Conservation (phyloP, 2,329 filamentous ascomycete species). For the Penicillium sp. region DNA sequence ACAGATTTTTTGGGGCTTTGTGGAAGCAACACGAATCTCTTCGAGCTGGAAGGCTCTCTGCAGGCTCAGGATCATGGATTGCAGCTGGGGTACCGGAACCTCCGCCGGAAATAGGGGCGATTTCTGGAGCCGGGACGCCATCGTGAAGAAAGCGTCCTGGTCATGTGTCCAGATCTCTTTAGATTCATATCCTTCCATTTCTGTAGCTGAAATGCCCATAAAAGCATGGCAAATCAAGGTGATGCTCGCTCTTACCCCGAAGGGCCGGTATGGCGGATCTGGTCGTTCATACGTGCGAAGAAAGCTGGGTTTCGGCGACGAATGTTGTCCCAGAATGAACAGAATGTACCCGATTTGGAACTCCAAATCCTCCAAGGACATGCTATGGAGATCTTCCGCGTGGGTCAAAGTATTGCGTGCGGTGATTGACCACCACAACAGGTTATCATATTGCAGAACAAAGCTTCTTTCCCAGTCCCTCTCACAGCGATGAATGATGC, state of each 20-base stretch:
- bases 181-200: background rate
- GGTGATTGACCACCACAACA: too few relatives aligned
- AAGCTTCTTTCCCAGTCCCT: background rate
- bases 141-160: background rate
- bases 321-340: background rate
- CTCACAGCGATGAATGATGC: background rate
- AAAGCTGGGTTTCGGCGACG: background rate
- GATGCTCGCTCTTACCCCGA: conserved; percentile 1
- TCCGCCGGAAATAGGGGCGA: background rate
- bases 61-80: background rate
- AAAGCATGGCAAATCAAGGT: background rate
- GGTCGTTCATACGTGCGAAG: background rate
- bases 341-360: conserved; percentile 1
- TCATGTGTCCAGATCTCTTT: background rate
- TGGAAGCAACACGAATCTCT: background rate
- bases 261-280: background rate
- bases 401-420: too few relatives aligned
- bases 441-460: too few relatives aligned
- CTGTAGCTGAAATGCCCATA: background rate
- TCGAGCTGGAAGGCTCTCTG: background rate
- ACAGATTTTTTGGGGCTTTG: background rate
- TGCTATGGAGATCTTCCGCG: background rate
- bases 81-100: background rate
- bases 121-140: background rate
- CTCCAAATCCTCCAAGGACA: background rate